phyloP scores from a whole-genome alignment of 2,329 filamentous ascomycete genomes.

The Trichophyton benhamiae region DNA sequence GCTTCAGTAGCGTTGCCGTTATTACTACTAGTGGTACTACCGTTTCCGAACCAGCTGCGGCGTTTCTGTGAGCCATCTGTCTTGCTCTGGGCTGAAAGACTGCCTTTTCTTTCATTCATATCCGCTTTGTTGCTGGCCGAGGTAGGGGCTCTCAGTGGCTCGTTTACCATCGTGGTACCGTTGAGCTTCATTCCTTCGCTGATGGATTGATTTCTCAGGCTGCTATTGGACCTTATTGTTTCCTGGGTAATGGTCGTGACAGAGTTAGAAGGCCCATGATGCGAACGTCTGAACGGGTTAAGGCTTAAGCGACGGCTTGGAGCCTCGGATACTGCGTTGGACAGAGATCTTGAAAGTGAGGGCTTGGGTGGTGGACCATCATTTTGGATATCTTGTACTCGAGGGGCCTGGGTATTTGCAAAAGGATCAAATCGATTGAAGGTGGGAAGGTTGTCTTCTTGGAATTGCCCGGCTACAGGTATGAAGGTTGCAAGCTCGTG shows the following conservation, averaged over 20 bases:
- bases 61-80: conserved; percentile 23
- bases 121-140: conserved; percentile 15
- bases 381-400: conserved; percentile 15
- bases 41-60: conserved; percentile 29
- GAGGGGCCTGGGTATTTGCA: conserved; percentile 17
- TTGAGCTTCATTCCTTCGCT: conserved; percentile 14
- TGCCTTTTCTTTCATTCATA: conserved; percentile 25
- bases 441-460: conserved; percentile 36
- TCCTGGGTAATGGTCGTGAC: conserved; percentile 24
- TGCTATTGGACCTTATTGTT: conserved; percentile 2
- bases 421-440: conserved; percentile 21
- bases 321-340: background rate
- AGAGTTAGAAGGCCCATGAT: conserved; percentile 26
- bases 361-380: conserved; percentile 24
- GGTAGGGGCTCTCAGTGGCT: conserved; percentile 14
- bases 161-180: conserved; percentile 2
- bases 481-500: conserved; percentile 54
- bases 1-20: background rate
- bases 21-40: conserved; percentile 10
- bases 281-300: conserved; percentile 33
- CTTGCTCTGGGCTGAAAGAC: conserved; percentile 25
- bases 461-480: conserved; percentile 34
- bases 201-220: conserved; percentile 5
- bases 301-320: conserved; percentile 27
- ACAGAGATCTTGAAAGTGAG: conserved; percentile 5